These are phyloP conservation scores for Lathyrus aphaca DNA, from an alignment of 306 rosid genomes.

Conservation along the genomic window DNA sequence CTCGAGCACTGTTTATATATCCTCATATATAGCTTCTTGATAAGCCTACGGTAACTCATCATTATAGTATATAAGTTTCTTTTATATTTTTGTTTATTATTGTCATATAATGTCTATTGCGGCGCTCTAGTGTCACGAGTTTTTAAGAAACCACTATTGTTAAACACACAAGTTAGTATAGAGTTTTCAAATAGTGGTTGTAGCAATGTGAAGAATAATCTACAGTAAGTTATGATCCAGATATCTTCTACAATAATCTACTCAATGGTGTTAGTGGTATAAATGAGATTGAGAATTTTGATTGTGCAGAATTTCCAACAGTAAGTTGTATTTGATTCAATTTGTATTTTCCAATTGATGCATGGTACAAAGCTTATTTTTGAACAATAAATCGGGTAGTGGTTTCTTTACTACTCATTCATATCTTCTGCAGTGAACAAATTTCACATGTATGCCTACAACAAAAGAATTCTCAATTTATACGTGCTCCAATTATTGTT, in stretches of 20 bases:
- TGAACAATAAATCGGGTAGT: too few relatives aligned
- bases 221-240: slow-evolving; percentile 90
- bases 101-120: background rate
- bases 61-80: slow-evolving; percentile 23
- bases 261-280: slow-evolving; percentile 95
- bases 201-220: background rate
- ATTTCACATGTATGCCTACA: too few relatives aligned
- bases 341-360: slow-evolving; percentile 32
- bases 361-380: too few relatives aligned
- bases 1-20: slow-evolving; percentile 94
- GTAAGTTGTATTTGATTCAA: slow-evolving; percentile 48
- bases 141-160: too few relatives aligned
- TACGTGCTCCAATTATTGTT: too few relatives aligned
- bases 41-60: slow-evolving; percentile 82
- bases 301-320: slow-evolving; percentile 92
- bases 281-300: slow-evolving; percentile 94
- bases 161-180: background rate
- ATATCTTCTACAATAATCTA: slow-evolving; percentile 84
- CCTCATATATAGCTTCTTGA: slow-evolving; percentile 93
- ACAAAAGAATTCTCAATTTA: too few relatives aligned
- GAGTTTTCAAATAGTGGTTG: background rate
- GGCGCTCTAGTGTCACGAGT: background rate
- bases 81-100: background rate
- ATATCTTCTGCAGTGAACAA: too few relatives aligned
- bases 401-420: too few relatives aligned